Evolutionary conservation across 805 yeast species (phyloP), one percentile per base, ranked within the genome.

Genomic region (Schizosaccharomyces cryophilus): DNA sequence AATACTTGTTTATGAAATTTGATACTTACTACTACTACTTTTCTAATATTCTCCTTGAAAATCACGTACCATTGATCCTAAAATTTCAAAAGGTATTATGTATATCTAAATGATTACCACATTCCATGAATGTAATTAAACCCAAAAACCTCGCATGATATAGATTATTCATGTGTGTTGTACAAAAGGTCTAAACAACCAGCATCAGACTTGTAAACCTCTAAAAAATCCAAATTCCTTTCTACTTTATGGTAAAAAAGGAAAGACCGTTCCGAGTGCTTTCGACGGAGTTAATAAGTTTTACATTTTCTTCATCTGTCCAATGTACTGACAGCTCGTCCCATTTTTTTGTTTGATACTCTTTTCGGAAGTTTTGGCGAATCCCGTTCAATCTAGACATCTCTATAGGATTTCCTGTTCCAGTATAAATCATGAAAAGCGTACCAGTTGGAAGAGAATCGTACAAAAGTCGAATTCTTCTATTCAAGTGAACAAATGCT

Each of bases 191-290:
- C 40, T 35, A 35, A 35, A 35, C 2, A 9, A 9, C 3, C 17
- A 9, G 13, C 13, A 35, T 7, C 9, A 4, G 40, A 35, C 13
- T 1, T 4, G 13, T 35, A 2, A 35, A 35, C 3, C 40, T 6
- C 40, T 9, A 35, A 7, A 13, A 21, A 51, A 51, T 29, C 30
- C 35, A 24, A 51, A 29, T 24, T 19, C 29, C 7, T 24, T 60
- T 62, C 54, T 47, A 59, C 64, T 79, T 78, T 51, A 81, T 67
- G n/a, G 75, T 72, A 15, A 85, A 64, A 62, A 84, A 79, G 4
- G 80, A 73, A 4, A 83, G 68, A 3, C 89, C 83, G 54, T 77
- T 73, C 65, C 89, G 74, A 0, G 89, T 93, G 5, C 66, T 66
- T 1, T 67, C 69, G 1, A 80, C 73, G 0, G 80, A 80, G 24